Conservation (phyloP, 208 protist species). For the Naegleria lovaniensis region DNA sequence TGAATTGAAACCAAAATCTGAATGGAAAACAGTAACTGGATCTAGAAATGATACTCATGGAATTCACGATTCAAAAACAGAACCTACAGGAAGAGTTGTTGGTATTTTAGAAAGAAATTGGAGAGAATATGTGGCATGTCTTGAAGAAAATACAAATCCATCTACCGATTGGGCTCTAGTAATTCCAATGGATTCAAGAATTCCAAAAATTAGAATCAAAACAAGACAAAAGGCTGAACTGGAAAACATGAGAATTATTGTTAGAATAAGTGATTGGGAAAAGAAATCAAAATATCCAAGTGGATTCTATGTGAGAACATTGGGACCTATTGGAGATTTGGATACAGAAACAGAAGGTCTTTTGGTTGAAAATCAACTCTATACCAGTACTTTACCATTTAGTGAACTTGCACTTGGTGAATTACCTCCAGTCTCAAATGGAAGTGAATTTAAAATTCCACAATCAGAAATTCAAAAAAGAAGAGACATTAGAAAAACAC, state of each 20-base stretch:
- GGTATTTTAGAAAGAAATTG: conserved; percentile 21
- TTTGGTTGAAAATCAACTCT: conserved; percentile 48
- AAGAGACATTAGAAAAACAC: conserved; percentile 39
- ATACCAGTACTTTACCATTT: not conserved
- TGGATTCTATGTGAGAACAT: conserved; percentile 47
- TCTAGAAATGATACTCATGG: too few species aligned
- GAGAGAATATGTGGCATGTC: conserved; percentile 17
- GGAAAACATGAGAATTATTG: conserved; percentile 44
- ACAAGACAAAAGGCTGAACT: conserved; percentile 11
- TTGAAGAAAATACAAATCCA: not conserved
- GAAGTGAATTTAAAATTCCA: conserved; percentile 32
- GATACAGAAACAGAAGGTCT: conserved; percentile 45
- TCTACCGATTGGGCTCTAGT: not conserved
- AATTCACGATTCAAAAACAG: not conserved
- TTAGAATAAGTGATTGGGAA: conserved; percentile 54
- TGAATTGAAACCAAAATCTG: not conserved
- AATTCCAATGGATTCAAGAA: conserved; percentile 26
- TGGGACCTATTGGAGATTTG: conserved; percentile 52
- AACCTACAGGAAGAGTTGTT: conserved; percentile 4
- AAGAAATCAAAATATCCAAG: conserved; percentile 41
- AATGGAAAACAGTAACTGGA: not conserved
- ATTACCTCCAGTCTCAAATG: not conserved
- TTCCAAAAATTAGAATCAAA: conserved; percentile 30
- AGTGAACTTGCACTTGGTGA: not conserved
- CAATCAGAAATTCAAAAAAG: conserved; percentile 39